Percentiles rank a stretch among this genome's conserved stretches.
Conservation (phyloP, 164 flowering plant genomes). For the Kingdonia uniflora region DNA sequence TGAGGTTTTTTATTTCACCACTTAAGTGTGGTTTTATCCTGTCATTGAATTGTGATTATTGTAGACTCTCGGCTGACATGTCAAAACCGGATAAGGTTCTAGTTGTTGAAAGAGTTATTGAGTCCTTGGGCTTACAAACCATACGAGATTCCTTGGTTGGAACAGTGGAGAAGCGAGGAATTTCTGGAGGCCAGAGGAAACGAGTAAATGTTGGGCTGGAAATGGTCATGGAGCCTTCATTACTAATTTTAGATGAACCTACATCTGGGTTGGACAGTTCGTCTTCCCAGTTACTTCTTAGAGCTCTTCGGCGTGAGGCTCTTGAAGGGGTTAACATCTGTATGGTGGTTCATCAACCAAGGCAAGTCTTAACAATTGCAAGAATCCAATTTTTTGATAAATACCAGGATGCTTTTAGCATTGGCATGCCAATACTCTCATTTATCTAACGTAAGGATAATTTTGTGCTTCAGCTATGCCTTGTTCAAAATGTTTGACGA, state of each 20-base stretch:
- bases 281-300: constrained; percentile 82
- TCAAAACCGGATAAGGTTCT: constrained; percentile 79
- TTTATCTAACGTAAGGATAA: not conserved
- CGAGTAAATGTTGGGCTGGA: constrained; percentile 96
- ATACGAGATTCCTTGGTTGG: constrained; percentile 90
- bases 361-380: constrained; percentile 29
- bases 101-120: constrained; percentile 91
- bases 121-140: constrained; percentile 74
- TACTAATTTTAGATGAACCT: constrained; percentile 90
- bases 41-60: constrained; percentile 7
- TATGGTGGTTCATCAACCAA: constrained; percentile 98
- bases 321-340: constrained; percentile 93
- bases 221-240: constrained; percentile 99
- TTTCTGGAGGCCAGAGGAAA: constrained; percentile 98
- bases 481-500: constrained; percentile 97
- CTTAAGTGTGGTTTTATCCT: constrained; percentile 9
- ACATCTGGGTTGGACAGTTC: constrained; percentile 97
- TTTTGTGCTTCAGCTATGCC: constrained; percentile 56
- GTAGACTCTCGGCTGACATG: constrained; percentile 66
- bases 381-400: not conserved
- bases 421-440: not conserved
- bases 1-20: not conserved
- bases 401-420: not conserved
- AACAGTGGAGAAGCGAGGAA: constrained; percentile 95
- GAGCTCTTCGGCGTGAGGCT: constrained; percentile 94